These are phyloP conservation scores for Boletellus sp. DNA, from an alignment of 768 basidiomycete species.

Conservation along the genomic window DNA sequence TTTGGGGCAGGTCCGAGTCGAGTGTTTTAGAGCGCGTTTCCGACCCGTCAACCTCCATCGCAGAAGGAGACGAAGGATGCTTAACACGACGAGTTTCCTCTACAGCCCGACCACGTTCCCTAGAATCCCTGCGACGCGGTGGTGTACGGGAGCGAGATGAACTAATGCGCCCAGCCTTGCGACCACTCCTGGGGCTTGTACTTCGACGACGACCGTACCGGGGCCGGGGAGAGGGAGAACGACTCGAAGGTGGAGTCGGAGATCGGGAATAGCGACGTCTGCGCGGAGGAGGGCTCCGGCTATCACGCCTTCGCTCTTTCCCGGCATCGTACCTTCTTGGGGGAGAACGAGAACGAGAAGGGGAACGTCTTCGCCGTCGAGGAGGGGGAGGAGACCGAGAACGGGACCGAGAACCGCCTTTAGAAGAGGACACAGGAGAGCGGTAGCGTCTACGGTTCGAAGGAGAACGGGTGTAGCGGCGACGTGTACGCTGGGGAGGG, in stretches of 20 bases:
- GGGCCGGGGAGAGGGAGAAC: constrained; percentile 30
- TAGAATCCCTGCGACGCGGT: constrained; percentile 31
- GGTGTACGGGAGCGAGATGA: constrained; percentile 37
- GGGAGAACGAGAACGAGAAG: constrained; percentile 29
- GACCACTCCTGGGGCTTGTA: constrained; percentile 32
- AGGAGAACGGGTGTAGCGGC: constrained; percentile 25
- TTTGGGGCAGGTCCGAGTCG: constrained; percentile 30
- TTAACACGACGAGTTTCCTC: constrained; percentile 20
- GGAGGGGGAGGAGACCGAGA: constrained; percentile 41
- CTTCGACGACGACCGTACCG: constrained; percentile 47
- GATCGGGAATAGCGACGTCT: constrained; percentile 47
- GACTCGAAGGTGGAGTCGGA: constrained; percentile 47
- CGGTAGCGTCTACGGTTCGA: constrained; percentile 27
- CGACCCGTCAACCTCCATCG: constrained; percentile 23
- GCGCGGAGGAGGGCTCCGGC: constrained; percentile 32
- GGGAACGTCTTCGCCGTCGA: constrained; percentile 36
- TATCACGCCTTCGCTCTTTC: constrained; percentile 26
- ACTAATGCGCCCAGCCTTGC: constrained; percentile 27
- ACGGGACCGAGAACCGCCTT: constrained; percentile 38
- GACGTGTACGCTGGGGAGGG: constrained; percentile 23
- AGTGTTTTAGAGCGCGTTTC: constrained; percentile 22
- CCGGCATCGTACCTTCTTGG: constrained; percentile 20
- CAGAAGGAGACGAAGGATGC: constrained; percentile 25
- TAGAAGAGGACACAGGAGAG: constrained; percentile 34
- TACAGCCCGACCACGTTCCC: constrained; percentile 19